Evolutionary conservation across 768 basidiomycete species (phyloP), one percentile per base, ranked within the genome.

Genomic region (Leccinellum luteum): DNA sequence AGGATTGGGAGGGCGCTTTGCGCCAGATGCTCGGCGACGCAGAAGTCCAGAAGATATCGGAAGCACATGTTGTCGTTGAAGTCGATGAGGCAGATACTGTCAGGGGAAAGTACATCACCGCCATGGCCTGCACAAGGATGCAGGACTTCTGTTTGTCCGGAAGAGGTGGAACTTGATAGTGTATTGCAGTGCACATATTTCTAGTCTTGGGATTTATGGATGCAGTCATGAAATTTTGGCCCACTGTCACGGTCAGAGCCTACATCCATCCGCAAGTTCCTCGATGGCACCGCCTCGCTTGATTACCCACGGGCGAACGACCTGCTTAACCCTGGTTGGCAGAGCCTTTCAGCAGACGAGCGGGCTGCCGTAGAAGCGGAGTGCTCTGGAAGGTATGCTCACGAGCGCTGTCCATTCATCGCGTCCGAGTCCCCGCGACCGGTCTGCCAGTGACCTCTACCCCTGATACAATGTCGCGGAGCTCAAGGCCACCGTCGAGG

Each of bases 191-290:
- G n/a, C n/a, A n/a, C n/a, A n/a, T n/a, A n/a, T n/a, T n/a, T n/a
- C n/a, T n/a, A n/a, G n/a, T n/a, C n/a, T n/a, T n/a, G n/a, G n/a
- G n/a, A n/a, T n/a, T n/a, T n/a, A n/a, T n/a, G n/a, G n/a, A n/a
- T 30, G 10, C 30, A 32, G 6, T 19, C 21, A 62, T 71, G 65
- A 66, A 51, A 50, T 30, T 85, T 87, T 69, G 87, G 87, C 0
- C 87, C 86, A 43, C 74, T 85, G 21, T 89, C n/a, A n/a, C n/a
- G n/a, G n/a, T n/a, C 87, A 41, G 79, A 85, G 32, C 73, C 64
- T 27, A 76, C 88, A 31, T 68, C 81, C 47, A 60, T 88, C 47
- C 66, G 65, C 27, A 69, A 69, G 1, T 86, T 86, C 62, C 58
- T 81, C 14, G 69, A 74, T 13, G 65, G 73, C 51, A 72, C 75